Evolutionary conservation across 768 basidiomycete genomes (phyloP).

Genomic region (Rhizopogon salebrosus): DNA sequence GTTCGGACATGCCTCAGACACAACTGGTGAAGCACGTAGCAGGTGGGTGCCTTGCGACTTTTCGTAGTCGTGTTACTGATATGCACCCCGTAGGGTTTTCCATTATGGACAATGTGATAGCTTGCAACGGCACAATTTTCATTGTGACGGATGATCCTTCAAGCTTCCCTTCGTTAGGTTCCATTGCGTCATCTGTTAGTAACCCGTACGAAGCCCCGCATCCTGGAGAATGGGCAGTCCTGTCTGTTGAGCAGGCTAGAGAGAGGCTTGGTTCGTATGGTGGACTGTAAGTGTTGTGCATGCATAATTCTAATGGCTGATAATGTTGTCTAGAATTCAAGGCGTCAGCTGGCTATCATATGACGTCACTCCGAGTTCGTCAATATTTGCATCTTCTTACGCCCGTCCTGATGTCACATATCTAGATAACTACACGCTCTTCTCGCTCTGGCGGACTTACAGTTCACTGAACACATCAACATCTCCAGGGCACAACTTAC

Average conservation of each 20-base stretch:
- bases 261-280: slow-evolving; percentile 46
- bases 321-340: slow-evolving; percentile 40
- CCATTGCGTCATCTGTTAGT: slow-evolving; percentile 40
- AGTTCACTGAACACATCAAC: slow-evolving; percentile 51
- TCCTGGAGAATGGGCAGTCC: slow-evolving; percentile 53
- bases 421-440: slow-evolving; percentile 61
- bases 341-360: slow-evolving; percentile 68
- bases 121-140: slow-evolving; percentile 68
- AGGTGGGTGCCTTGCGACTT: slow-evolving; percentile 36
- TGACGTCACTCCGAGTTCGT: slow-evolving; percentile 47
- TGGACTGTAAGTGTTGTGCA: slow-evolving; percentile 39
- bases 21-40: slow-evolving; percentile 58
- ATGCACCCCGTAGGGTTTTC: slow-evolving; percentile 58
- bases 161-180: slow-evolving; percentile 51
- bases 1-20: slow-evolving; percentile 48
- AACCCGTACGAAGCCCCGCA: slow-evolving; percentile 35
- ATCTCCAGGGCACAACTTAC: slow-evolving; percentile 39
- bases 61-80: not conserved
- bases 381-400: not conserved
- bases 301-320: not conserved
- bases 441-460: slow-evolving; percentile 76
- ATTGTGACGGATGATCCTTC: slow-evolving; percentile 64
- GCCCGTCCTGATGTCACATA: slow-evolving; percentile 3
- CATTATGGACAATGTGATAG: slow-evolving; percentile 75
- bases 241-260: slow-evolving; percentile 47